Base-by-base conservation (phyloP, 768 basidiomycete genomes). In the Panellus pusillus region DNA sequence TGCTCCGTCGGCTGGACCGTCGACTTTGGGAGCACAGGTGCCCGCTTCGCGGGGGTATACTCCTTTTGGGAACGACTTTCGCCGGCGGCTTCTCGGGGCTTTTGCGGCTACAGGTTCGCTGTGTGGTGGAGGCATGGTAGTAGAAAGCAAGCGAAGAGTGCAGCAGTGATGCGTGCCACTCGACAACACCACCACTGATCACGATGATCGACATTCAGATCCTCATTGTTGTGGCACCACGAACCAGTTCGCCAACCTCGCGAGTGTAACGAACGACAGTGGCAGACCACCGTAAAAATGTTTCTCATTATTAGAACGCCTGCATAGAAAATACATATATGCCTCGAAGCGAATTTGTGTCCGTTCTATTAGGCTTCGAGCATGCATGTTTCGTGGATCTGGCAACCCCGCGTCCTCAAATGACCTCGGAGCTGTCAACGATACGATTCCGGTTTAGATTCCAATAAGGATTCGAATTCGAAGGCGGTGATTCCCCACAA, bases 1-100 rank as follows among this genome's bases (percentile, higher is more conserved):
- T 74, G 70, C 57, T 79, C 79, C 31, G 66, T 61, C 4, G 71
- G 57, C 55, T 77, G 76, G 24, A 54, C 58, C 19, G 61, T 37
- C 32, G 65, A 51, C 44, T 65, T 66, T 27, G 57, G 60, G 9
- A 64, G 58, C 35, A 63, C 44, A 17, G 62, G 51, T 12, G 59
- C 44, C 14, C 61, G 57, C 35, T 67, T 48, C 24, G 62, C 38
- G 27, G 55, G 42, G 13, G 55, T 52, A 12, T 17, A 17, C 15
- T 57, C 52, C 41, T 59, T 63, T 68, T 64, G 64, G 58, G 54
- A 57, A 56, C 18, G 63, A 65, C 47, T 63, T 61, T 54, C 61
- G 66, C 55, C 60, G 55, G 52, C 52, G 32, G 37, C 43, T 50
- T 52, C 47, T 60, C 50, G 32, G 47, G 53, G 60, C 55, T 60